phyloP scores from a whole-genome alignment of 2,329 filamentous ascomycete species.

The Byssochlamys sp. region DNA sequence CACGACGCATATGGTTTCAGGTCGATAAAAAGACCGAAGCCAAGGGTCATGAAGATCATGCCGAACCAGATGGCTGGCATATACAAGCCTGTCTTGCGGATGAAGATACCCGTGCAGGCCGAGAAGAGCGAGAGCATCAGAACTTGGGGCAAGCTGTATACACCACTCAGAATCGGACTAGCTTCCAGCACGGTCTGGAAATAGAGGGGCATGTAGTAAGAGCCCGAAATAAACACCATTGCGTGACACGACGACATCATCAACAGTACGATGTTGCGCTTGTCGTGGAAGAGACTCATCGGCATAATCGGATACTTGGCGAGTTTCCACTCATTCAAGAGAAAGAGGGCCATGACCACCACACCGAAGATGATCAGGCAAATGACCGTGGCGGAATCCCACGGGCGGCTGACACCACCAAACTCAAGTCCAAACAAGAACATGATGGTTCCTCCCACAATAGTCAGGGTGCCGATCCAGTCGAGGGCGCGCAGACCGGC shows the following conservation, averaged over 20 bases:
- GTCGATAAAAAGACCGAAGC: constrained; percentile 56
- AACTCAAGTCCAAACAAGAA: constrained; percentile 77
- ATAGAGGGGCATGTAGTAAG: constrained; percentile 77
- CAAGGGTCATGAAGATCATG: constrained; percentile 51
- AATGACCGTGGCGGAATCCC: constrained; percentile 64
- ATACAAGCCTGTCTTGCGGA: constrained; percentile 63
- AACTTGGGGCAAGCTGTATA: constrained; percentile 64
- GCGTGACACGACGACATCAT: constrained; percentile 62
- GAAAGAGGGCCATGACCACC: constrained; percentile 55
- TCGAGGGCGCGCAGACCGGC: constrained; percentile 53
- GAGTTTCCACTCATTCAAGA: constrained; percentile 61
- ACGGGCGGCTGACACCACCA: constrained; percentile 66
- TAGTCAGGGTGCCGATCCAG: constrained; percentile 52
- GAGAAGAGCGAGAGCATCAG: constrained; percentile 58
- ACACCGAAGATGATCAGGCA: constrained; percentile 68
- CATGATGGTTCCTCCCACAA: constrained; percentile 74
- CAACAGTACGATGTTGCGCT: constrained; percentile 58
- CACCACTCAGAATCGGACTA: constrained; percentile 60
- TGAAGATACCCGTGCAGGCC: constrained; percentile 54
- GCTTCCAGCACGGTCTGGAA: constrained; percentile 67
- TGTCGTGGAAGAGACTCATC: constrained; percentile 56
- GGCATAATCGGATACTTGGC: constrained; percentile 74
- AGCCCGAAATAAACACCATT: constrained; percentile 65
- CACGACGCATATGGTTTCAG: constrained; percentile 45
- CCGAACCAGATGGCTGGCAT: constrained; percentile 51